These are phyloP conservation scores for Zygnema circumcarinatum DNA, from an alignment of 139 green algal genomes.

Conservation along the genomic window DNA sequence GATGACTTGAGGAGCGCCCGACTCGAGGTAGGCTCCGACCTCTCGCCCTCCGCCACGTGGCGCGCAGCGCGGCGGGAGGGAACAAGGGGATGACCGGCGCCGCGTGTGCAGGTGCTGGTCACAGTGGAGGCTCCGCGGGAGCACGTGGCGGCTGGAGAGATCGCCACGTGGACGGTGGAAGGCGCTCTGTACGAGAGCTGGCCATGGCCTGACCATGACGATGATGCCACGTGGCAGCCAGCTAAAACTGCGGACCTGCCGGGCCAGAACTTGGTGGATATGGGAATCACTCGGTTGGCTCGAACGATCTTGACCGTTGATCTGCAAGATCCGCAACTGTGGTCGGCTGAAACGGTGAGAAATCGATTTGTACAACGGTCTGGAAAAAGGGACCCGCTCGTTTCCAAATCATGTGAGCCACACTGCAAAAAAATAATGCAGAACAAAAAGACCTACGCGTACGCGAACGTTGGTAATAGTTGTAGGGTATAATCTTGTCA, in stretches of 20 bases:
- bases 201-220: background rate
- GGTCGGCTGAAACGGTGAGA: constrained; percentile 2
- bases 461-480: no score
- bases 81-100: no score
- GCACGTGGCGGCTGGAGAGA: background rate
- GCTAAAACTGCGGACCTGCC: background rate
- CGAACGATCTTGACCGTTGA: background rate
- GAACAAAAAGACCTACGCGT: no score
- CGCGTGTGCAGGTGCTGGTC: background rate
- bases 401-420: no score
- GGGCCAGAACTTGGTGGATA: background rate
- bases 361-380: no score
- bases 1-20: background rate
- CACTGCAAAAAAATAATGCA: no score
- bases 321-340: background rate
- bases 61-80: no score
- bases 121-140: background rate
- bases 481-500: no score
- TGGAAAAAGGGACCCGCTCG: background rate
- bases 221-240: background rate
- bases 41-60: no score
- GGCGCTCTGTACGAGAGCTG: background rate
- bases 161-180: background rate
- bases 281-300: background rate
- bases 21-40: constrained; percentile 22